Evolutionary conservation across 495 filamentous ascomycete genomes (phyloP).

Genomic region (Pyrenula aspistea): DNA sequence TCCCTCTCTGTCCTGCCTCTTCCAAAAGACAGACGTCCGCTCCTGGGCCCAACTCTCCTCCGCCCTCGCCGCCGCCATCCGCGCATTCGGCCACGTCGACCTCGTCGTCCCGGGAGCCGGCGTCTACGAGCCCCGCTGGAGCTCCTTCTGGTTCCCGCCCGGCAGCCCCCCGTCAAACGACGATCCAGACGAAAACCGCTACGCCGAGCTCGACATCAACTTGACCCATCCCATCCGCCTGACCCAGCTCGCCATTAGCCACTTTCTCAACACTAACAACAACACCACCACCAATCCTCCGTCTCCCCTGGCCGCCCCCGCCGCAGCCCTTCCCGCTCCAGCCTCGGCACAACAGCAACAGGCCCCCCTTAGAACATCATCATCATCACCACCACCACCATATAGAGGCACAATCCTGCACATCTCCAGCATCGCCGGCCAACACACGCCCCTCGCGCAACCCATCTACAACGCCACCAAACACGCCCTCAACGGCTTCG

Average conservation of each 20-base stretch:
- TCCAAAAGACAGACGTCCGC: slow-evolving; percentile 50
- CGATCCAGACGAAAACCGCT: slow-evolving; percentile 28
- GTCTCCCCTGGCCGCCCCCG: too few species aligned
- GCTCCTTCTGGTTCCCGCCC: slow-evolving; percentile 57
- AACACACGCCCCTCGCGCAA: slow-evolving; percentile 29
- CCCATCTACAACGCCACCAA: slow-evolving; percentile 54
- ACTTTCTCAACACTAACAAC: slow-evolving; percentile 31
- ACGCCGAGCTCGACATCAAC: slow-evolving; percentile 53
- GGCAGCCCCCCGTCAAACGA: slow-evolving; percentile 37
- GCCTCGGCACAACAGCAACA: slow-evolving; percentile 15
- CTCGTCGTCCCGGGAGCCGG: slow-evolving; percentile 62
- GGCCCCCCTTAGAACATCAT: slow-evolving; percentile 14
- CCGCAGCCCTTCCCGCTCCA: too few species aligned
- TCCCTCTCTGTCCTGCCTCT: slow-evolving; percentile 35
- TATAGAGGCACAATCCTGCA: slow-evolving; percentile 49
- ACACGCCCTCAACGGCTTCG: slow-evolving; percentile 49
- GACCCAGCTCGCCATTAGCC: slow-evolving; percentile 51
- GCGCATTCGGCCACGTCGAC: slow-evolving; percentile 46
- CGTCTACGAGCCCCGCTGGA: slow-evolving; percentile 54
- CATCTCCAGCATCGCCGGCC: slow-evolving; percentile 53
- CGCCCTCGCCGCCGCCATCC: slow-evolving; percentile 42
- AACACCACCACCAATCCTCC: not conserved
- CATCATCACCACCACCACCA: slow-evolving; percentile 15
- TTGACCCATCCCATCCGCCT: slow-evolving; percentile 57
- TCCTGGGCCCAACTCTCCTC: slow-evolving; percentile 45